Evolutionary conservation across 1,284 basidiomycete species (phyloP).

Genomic region (Cutaneotrichosporon sp.): DNA sequence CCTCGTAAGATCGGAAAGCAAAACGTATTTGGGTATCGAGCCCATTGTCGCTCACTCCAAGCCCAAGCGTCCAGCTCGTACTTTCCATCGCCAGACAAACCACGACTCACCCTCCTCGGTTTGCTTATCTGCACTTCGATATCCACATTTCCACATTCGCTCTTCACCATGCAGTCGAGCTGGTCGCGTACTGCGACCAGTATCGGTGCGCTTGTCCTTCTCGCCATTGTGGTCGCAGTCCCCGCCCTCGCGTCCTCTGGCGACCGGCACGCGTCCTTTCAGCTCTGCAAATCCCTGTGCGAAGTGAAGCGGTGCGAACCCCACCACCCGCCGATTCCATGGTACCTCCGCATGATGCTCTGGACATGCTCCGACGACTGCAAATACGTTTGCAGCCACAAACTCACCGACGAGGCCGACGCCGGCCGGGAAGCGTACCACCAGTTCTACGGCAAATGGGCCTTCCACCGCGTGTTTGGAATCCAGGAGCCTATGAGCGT

Average conservation of each 20-base stretch:
- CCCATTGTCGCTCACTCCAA: too few relatives aligned
- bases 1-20: too few relatives aligned
- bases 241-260: conserved; percentile 54
- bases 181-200: background rate
- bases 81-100: too few relatives aligned
- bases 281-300: conserved; percentile 53
- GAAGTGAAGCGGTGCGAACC: conserved; percentile 47
- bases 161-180: background rate
- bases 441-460: conserved; percentile 97
- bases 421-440: conserved; percentile 50
- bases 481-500: conserved; percentile 95
- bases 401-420: conserved; percentile 63
- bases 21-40: too few relatives aligned
- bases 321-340: conserved; percentile 49
- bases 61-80: too few relatives aligned
- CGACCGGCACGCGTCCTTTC: conserved; percentile 57
- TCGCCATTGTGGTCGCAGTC: conserved; percentile 12
- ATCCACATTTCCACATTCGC: too few relatives aligned
- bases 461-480: conserved; percentile 76
- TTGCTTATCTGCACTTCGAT: too few relatives aligned
- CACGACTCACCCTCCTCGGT: too few relatives aligned
- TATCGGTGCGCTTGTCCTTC: background rate
- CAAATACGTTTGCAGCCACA: conserved; percentile 82
- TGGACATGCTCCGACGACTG: conserved; percentile 84
- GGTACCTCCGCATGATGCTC: conserved; percentile 53